Base-by-base conservation (phyloP, 306 rosid genomes). In the Fragaria nilgerrensis region DNA sequence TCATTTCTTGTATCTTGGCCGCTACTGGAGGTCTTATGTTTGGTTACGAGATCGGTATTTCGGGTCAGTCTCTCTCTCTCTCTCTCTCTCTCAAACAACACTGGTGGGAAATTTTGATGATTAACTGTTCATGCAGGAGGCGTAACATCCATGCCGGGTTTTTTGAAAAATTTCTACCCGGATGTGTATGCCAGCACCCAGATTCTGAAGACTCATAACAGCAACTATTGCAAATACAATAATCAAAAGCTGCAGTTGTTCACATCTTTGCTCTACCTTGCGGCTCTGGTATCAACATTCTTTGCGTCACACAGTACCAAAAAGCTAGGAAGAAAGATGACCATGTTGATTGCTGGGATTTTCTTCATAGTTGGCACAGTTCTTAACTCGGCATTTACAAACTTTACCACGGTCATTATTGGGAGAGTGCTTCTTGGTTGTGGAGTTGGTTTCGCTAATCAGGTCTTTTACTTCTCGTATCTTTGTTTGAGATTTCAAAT, bases 391-490 rank as follows among this genome's bases (percentile, higher is more conserved):
- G 82, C 88, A 0, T 92, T 94, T 8, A 82, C 82, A 45, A 49
- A 79, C 72, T 85, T 89, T 20, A 20, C 77, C 74, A 81, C 88
- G 87, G 93, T 92, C 48, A 84, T 89, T 71, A 0, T 74, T 55
- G 95, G 95, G 22, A 79, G 97, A 20, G 43, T 90, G 81, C 69
- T 90, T 36, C 93, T 92, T 36, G 97, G 97, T 7, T 90, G 78
- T 73, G 97, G 97, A 1, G 83, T 87, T 75, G 97, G 97, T 71
- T 92, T 91, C 22, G 94, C 89, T 48, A 88, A 89, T 74, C 97
- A 89, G 89, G 91, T 89, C 44, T 39, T 3, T 25, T 27, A 9
- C 17, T 29, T 5, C 44, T 65, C 36, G 9, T 20, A 8, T 25
- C 32, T 29, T 32, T 27, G 0, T 62, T 32, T 32, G 11, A 14